Conservation (phyloP, 2,329 filamentous ascomycete species). For the Exophiala oligosperma region DNA sequence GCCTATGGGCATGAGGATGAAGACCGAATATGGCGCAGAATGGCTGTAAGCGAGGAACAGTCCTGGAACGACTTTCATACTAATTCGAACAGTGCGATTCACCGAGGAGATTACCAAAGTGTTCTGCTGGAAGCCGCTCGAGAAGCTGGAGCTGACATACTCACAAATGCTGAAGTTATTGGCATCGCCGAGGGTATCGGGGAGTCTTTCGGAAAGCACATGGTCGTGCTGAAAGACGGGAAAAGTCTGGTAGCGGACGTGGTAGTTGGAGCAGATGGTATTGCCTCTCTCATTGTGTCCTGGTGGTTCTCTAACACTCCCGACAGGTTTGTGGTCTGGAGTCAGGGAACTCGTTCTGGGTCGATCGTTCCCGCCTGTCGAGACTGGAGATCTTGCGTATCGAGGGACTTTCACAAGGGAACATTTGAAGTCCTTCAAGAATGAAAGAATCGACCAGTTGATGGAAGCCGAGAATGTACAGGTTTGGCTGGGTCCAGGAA, state of each 20-base stretch:
- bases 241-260: slow-evolving; percentile 34
- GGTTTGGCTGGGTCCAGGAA: slow-evolving; percentile 6
- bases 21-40: slow-evolving; percentile 27
- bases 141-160: slow-evolving; percentile 2
- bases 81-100: slow-evolving; percentile 26
- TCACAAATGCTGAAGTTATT: slow-evolving; percentile 9
- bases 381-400: slow-evolving; percentile 59
- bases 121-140: slow-evolving; percentile 21
- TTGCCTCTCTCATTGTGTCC: too few species aligned
- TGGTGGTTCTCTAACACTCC: neutral
- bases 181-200: slow-evolving; percentile 2
- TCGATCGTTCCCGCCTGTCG: slow-evolving; percentile 43
- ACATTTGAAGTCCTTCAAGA: slow-evolving; percentile 1
- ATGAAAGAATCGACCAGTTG: neutral
- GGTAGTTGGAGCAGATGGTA: slow-evolving; percentile 50
- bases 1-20: slow-evolving; percentile 27
- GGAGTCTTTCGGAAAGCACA: slow-evolving; percentile 3
- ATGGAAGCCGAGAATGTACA: slow-evolving; percentile 4
- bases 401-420: neutral
- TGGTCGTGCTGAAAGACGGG: slow-evolving; percentile 8
- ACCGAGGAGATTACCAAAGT: slow-evolving; percentile 30
- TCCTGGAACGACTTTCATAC: too few species aligned
- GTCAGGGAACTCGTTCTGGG: slow-evolving; percentile 47
- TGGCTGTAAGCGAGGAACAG: slow-evolving; percentile 28
- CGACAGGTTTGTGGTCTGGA: slow-evolving; percentile 38